Evolutionary conservation across 768 basidiomycete genomes (phyloP).

Genomic region (Russula abietina): DNA sequence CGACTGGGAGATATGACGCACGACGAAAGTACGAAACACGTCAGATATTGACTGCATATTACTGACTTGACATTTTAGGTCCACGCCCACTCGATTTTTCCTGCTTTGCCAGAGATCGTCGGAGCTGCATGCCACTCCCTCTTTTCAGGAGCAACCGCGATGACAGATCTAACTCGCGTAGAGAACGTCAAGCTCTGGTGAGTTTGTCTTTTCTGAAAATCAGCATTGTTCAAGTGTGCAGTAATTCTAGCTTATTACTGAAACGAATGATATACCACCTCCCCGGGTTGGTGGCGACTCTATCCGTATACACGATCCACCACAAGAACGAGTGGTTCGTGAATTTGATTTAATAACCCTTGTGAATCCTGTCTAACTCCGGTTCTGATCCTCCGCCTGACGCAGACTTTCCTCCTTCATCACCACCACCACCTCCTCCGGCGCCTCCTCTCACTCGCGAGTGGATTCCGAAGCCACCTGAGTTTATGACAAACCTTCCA

Average conservation of each 20-base stretch:
- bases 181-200: slow-evolving; percentile 12
- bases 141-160: slow-evolving; percentile 8
- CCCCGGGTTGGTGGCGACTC: neutral
- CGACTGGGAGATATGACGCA: slow-evolving; percentile 9
- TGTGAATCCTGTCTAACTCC: too few relatives aligned
- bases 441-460: neutral
- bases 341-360: too few relatives aligned
- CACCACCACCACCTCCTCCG: too few relatives aligned
- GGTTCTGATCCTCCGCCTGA: too few relatives aligned
- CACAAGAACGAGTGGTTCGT: too few relatives aligned
- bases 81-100: neutral
- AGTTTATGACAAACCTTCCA: slow-evolving; percentile 15
- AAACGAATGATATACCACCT: neutral
- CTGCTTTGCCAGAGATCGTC: slow-evolving; percentile 2
- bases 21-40: slow-evolving; percentile 4
- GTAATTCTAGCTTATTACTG: neutral
- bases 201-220: neutral
- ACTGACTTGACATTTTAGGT: neutral
- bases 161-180: neutral
- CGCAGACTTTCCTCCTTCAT: too few relatives aligned
- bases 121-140: neutral
- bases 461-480: slow-evolving; percentile 12
- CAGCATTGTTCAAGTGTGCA: neutral
- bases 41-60: neutral
- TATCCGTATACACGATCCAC: neutral